These are phyloP conservation scores for Neopestalotiopsis sp. DNA, from an alignment of 2,329 filamentous ascomycete genomes.

Conservation along the genomic window DNA sequence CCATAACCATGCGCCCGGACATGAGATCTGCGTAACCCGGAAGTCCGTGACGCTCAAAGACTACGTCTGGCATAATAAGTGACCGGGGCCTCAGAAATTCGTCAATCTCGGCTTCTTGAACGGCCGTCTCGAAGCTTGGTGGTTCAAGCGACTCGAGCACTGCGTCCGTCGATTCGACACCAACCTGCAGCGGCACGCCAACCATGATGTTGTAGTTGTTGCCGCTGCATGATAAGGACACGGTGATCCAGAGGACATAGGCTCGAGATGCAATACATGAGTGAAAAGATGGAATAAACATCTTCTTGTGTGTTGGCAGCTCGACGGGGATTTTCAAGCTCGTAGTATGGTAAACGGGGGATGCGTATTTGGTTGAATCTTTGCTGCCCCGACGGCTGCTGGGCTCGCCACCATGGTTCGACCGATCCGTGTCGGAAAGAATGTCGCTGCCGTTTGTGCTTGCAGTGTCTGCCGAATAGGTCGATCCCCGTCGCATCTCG, in stretches of 20 bases:
- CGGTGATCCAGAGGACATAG: slow-evolving; percentile 54
- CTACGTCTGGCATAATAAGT: slow-evolving; percentile 38
- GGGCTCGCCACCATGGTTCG: slow-evolving; percentile 8
- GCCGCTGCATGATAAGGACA: slow-evolving; percentile 45
- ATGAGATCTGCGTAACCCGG: slow-evolving; percentile 36
- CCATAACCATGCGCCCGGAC: neutral
- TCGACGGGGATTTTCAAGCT: slow-evolving; percentile 52
- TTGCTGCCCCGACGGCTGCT: slow-evolving; percentile 16
- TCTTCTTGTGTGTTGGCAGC: slow-evolving; percentile 51
- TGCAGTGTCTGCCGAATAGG: slow-evolving; percentile 43
- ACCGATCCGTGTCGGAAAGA: slow-evolving; percentile 39
- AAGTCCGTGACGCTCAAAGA: slow-evolving; percentile 39
- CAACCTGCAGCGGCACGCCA: slow-evolving; percentile 56
- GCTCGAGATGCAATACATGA: slow-evolving; percentile 60
- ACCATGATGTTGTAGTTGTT: slow-evolving; percentile 50
- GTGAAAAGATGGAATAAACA: slow-evolving; percentile 62
- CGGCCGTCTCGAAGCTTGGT: slow-evolving; percentile 56
- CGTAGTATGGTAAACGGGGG: slow-evolving; percentile 45
- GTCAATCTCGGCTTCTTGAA: slow-evolving; percentile 51
- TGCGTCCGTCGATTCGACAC: slow-evolving; percentile 40
- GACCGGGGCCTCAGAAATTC: slow-evolving; percentile 47
- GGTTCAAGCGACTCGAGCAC: slow-evolving; percentile 36
- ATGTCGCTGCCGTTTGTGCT: slow-evolving; percentile 37
- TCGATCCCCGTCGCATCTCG: slow-evolving; percentile 53
- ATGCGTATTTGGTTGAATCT: slow-evolving; percentile 23